These are phyloP conservation scores for Paraurostyla sp. DNA, from an alignment of 73 alveolate species.

Conservation along the genomic window DNA sequence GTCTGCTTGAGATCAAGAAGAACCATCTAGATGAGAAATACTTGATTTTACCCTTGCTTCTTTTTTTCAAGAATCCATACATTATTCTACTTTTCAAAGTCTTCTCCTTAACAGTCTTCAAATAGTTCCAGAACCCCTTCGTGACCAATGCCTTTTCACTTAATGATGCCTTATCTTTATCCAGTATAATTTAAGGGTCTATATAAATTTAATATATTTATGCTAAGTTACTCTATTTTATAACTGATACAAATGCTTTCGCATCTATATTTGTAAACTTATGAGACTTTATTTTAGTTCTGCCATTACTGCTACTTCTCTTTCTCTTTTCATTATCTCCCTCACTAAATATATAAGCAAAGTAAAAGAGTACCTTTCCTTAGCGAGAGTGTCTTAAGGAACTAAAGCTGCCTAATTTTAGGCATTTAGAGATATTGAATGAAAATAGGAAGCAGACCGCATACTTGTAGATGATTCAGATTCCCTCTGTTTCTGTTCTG, in stretches of 20 bases:
- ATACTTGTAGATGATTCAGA: constrained; percentile 32
- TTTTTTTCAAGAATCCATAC: constrained; percentile 86
- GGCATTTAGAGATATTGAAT: constrained; percentile 37
- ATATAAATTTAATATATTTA: not conserved
- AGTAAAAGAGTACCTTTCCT: too few relatives aligned
- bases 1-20: constrained; percentile 82
- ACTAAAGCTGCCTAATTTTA: constrained; percentile 32
- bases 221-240: not conserved
- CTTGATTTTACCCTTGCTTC: constrained; percentile 87
- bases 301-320: constrained; percentile 50
- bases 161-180: constrained; percentile 1
- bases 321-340: not conserved
- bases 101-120: constrained; percentile 61
- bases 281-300: constrained; percentile 61
- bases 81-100: constrained; percentile 68
- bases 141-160: constrained; percentile 64
- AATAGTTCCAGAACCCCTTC: constrained; percentile 80
- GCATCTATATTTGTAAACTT: constrained; percentile 57
- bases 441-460: constrained; percentile 58
- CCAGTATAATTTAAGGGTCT: constrained; percentile 31
- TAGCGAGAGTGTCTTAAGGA: too few relatives aligned
- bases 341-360: too few relatives aligned
- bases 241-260: constrained; percentile 28
- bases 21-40: constrained; percentile 85
- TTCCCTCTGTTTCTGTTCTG: constrained; percentile 59